Base-by-base conservation (phyloP, 352 stramenopile species). In the Globisporangium echinulatum region DNA sequence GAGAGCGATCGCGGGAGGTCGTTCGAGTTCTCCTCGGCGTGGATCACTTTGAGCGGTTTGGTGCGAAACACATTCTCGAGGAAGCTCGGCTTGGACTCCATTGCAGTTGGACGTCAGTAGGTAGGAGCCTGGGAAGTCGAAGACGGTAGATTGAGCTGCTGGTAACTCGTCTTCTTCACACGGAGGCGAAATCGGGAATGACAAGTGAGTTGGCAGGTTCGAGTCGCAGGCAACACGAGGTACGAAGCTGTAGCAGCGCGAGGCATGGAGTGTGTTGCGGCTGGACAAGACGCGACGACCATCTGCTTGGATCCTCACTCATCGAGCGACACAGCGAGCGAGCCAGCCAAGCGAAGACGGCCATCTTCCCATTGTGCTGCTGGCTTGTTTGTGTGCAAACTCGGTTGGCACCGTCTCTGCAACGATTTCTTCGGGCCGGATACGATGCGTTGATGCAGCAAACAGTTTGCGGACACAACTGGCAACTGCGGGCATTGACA, bases 31-130 rank as follows among this genome's bases (percentile, higher is more conserved):
- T 92, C 81, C 62, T 94, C 84, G 54, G 81, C 82, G 43, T 86
- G 66, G 66, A 92, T 90, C 46, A 92, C 82, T 14, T 69, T 57
- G 13, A 92, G 57, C n/a, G 83, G 83, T 69, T 92, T 92, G 61
- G 73, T 92, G 54, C 80, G 80, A 49, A 84, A 76, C 48, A 85
- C 51, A 43, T 85, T 74, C 36, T 75, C 68, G 48, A 81, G 44
- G 64, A 84, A 82, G 33, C 63, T 63, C 43, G 75, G 69, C 44
- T 73, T 70, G 42, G 56, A 60, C 51, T 63, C 58, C 58, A 63
- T 63, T 10, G 25, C 25, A 33, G 25, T 3, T 33, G 25, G 25
- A 33, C 25, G 25, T 33, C 1, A 33, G 25, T 43, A 11, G 7
- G 39, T 43, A 8, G 5, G 39, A 8, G 39, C 39, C 7, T 43